Evolutionary conservation across 371 early-diverging fungal genomes (phyloP).

Genomic region (Haplosporangium sp.): DNA sequence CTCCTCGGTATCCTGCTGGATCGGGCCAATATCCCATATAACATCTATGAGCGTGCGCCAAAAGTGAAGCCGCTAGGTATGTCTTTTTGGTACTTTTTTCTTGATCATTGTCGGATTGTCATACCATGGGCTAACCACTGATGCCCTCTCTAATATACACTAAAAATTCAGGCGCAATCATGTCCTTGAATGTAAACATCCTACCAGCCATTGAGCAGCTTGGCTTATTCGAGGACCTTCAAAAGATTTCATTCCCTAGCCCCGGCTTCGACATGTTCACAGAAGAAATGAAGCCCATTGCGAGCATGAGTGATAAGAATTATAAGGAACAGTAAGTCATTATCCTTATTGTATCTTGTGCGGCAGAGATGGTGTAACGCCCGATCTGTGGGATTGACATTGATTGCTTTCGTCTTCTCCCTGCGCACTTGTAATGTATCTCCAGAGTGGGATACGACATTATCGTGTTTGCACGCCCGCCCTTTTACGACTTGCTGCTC

Average conservation of each 20-base stretch:
- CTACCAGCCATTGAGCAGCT: slow-evolving; percentile 25
- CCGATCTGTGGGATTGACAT: neutral
- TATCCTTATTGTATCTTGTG: neutral
- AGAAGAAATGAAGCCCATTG: slow-evolving; percentile 7
- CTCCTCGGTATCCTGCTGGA: slow-evolving; percentile 20
- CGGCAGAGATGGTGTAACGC: neutral
- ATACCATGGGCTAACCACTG: neutral
- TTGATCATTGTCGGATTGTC: neutral
- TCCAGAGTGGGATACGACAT: slow-evolving; percentile 16
- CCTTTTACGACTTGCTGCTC: slow-evolving; percentile 17
- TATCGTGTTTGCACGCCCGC: slow-evolving; percentile 11
- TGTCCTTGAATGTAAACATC: slow-evolving; percentile 16
- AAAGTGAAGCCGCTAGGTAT: slow-evolving; percentile 22
- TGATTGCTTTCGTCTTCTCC: neutral
- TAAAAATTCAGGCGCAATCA: neutral
- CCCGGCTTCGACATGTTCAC: slow-evolving; percentile 6
- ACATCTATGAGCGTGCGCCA: slow-evolving; percentile 14
- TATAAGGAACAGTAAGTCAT: neutral
- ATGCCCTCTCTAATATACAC: neutral
- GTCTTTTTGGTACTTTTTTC: neutral
- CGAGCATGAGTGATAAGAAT: neutral
- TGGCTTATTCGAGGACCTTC: slow-evolving; percentile 17
- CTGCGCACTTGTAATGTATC: no score
- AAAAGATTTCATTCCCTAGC: slow-evolving; percentile 10
- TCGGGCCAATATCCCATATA: slow-evolving; percentile 14